phyloP scores from a whole-genome alignment of 2,329 filamentous ascomycete species.

The Biscogniauxia sp. region DNA sequence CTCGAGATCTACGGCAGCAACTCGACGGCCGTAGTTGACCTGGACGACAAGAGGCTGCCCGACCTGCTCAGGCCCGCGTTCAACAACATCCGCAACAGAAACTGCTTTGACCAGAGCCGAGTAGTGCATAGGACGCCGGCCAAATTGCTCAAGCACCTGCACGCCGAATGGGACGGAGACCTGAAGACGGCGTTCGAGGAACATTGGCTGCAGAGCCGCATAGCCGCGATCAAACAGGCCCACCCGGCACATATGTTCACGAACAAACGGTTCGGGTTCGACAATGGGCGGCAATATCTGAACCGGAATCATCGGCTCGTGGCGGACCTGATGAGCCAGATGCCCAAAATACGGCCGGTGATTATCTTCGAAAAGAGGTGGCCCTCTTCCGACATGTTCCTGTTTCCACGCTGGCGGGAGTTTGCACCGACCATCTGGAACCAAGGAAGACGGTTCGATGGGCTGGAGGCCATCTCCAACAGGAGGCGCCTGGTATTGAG shows the following conservation, averaged over 20 bases:
- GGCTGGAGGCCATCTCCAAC: constrained; percentile 10
- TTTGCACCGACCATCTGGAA: background rate
- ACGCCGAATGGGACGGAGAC: constrained; percentile 6
- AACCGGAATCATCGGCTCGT: constrained; percentile 4
- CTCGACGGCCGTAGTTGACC: constrained; percentile 5
- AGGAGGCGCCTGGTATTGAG: constrained; percentile 6
- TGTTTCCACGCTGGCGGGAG: background rate
- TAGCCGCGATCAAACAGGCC: background rate
- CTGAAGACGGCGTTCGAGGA: constrained; percentile 11
- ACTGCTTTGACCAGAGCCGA: background rate
- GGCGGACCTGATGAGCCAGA: background rate
- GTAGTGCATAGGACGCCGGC: constrained; percentile 3
- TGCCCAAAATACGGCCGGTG: constrained; percentile 9
- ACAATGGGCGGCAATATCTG: background rate
- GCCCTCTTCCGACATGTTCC: background rate
- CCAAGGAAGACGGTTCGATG: constrained; percentile 1
- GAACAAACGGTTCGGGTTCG: constrained; percentile 2
- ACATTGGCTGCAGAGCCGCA: constrained; percentile 8
- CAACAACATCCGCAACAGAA: background rate
- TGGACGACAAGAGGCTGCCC: constrained; percentile 8
- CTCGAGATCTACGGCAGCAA: constrained; percentile 9
- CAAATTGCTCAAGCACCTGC: constrained; percentile 7
- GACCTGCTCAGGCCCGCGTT: constrained; percentile 2
- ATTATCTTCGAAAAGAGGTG: constrained; percentile 11
- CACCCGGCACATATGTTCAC: background rate